These are phyloP conservation scores for Pleurotus pulmonarius DNA, from an alignment of 768 basidiomycete species.

Conservation along the genomic window DNA sequence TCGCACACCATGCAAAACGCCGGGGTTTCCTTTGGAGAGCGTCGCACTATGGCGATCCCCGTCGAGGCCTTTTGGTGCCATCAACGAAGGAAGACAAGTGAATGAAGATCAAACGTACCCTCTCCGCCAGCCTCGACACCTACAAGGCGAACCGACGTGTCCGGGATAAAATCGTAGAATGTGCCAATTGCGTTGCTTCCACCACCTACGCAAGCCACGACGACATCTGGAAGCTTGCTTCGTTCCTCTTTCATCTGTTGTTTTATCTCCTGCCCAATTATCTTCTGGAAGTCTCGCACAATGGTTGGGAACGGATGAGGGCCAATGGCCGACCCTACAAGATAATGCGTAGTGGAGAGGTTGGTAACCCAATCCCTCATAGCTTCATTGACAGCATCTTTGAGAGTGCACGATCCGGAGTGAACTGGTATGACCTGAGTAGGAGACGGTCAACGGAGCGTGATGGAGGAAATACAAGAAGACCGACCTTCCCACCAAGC, in stretches of 20 bases:
- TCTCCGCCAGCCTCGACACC: slow-evolving; percentile 99
- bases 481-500: slow-evolving; percentile 82
- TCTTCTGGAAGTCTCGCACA: slow-evolving; percentile 95
- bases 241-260: slow-evolving; percentile 64
- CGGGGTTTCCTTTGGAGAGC: slow-evolving; percentile 84
- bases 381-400: slow-evolving; percentile 98
- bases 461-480: neutral
- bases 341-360: slow-evolving; percentile 89
- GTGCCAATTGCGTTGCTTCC: slow-evolving; percentile 97
- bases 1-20: slow-evolving; percentile 93
- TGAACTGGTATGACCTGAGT: slow-evolving; percentile 85
- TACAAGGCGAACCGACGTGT: slow-evolving; percentile 79
- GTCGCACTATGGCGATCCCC: slow-evolving; percentile 91
- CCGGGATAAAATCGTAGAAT: slow-evolving; percentile 94
- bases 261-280: slow-evolving; percentile 96
- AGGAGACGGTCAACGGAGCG: neutral
- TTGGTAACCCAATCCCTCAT: slow-evolving; percentile 99
- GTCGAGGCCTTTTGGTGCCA: slow-evolving; percentile 52
- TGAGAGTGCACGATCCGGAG: slow-evolving; percentile 92
- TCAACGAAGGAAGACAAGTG: neutral
- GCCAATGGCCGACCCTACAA: slow-evolving; percentile 95
- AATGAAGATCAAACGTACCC: slow-evolving; percentile 42
- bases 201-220: slow-evolving; percentile 97
- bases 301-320: slow-evolving; percentile 99
- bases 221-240: slow-evolving; percentile 88